phyloP scores from a whole-genome alignment of 2,329 filamentous ascomycete genomes.

The Aspergillus sp. region DNA sequence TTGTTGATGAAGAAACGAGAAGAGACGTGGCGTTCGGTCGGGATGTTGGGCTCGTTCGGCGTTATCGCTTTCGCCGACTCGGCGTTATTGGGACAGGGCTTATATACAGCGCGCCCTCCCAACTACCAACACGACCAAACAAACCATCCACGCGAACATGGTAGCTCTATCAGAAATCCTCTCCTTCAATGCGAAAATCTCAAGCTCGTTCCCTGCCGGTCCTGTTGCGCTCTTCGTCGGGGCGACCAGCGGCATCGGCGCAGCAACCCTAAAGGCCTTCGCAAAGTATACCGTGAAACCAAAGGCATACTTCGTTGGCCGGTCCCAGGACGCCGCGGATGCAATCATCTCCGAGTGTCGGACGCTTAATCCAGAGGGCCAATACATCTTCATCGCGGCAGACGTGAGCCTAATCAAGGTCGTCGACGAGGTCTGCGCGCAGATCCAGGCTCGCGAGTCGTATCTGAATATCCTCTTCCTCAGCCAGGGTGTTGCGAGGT shows the following conservation, averaged over 20 bases:
- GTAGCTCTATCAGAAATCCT: neutral
- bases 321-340: conserved; percentile 42
- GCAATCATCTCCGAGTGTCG: conserved; percentile 51
- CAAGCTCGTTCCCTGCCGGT: conserved; percentile 15
- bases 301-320: conserved; percentile 55
- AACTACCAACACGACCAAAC: no score
- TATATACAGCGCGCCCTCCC: no score
- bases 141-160: neutral
- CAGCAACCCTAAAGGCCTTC: conserved; percentile 52
- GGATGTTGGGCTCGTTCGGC: neutral
- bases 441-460: conserved; percentile 40
- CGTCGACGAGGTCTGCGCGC: conserved; percentile 5
- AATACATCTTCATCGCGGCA: conserved; percentile 15
- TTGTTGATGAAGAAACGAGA: neutral
- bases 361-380: conserved; percentile 43
- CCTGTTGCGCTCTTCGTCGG: conserved; percentile 58
- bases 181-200: neutral
- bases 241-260: conserved; percentile 57
- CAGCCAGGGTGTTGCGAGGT: neutral
- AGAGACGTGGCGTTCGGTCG: neutral
- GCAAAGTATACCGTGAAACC: conserved; percentile 44
- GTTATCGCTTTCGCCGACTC: neutral
- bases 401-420: conserved; percentile 7
- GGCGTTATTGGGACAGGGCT: neutral
- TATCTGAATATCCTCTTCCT: conserved; percentile 9